These are phyloP conservation scores for Saussurea involucrata DNA, from an alignment of 129 eudicot species.

Conservation along the genomic window DNA sequence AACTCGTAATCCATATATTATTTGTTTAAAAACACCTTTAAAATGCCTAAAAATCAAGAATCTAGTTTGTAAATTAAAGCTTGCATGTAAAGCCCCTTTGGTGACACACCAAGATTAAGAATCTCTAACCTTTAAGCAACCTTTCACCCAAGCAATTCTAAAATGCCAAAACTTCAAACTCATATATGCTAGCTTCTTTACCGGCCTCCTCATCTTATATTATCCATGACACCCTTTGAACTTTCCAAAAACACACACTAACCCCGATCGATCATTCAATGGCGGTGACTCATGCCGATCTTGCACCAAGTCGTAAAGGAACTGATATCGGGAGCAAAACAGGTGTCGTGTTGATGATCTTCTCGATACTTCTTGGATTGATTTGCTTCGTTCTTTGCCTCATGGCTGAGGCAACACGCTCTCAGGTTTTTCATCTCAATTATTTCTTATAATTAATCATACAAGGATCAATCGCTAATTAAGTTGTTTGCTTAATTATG, in stretches of 20 bases:
- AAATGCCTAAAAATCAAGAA: slow-evolving; percentile 15
- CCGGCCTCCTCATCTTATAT: slow-evolving; percentile 5
- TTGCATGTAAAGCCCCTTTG: slow-evolving; percentile 35
- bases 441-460: neutral
- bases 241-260: neutral
- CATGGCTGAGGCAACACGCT: slow-evolving; percentile 82
- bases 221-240: neutral
- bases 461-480: neutral
- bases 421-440: slow-evolving; percentile 54
- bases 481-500: neutral
- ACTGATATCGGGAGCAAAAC: slow-evolving; percentile 62
- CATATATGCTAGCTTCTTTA: neutral
- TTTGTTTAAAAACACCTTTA: slow-evolving; percentile 13
- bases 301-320: slow-evolving; percentile 56
- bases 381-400: slow-evolving; percentile 82
- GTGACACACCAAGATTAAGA: slow-evolving; percentile 36
- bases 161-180: slow-evolving; percentile 14
- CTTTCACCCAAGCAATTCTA: slow-evolving; percentile 95
- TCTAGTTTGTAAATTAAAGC: slow-evolving; percentile 17
- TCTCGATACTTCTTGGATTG: slow-evolving; percentile 71
- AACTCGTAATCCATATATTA: slow-evolving; percentile 7
- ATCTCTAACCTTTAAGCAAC: slow-evolving; percentile 92
- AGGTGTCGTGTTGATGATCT: slow-evolving; percentile 55
- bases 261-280: slow-evolving; percentile 8
- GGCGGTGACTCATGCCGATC: slow-evolving; percentile 93